phyloP scores from a whole-genome alignment of 2,329 filamentous ascomycete genomes.

The Ceratocystis smalleyi region DNA sequence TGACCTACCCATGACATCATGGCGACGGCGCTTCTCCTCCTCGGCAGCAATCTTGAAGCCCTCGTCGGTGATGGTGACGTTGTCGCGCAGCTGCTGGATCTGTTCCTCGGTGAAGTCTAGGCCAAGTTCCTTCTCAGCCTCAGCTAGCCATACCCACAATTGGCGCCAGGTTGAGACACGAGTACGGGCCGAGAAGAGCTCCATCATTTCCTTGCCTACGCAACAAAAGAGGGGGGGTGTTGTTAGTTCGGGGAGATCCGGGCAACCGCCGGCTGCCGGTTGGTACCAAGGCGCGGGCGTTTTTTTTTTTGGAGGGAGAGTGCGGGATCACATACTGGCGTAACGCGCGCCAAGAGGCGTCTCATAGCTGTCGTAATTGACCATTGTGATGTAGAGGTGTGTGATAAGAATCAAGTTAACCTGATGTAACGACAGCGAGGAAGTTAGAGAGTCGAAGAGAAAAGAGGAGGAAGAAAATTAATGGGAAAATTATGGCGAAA shows the following conservation, averaged over 20 bases:
- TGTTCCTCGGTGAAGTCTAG: constrained; percentile 59
- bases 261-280: constrained; percentile 1
- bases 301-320: neutral
- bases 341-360: constrained; percentile 59
- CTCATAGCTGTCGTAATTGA: constrained; percentile 32
- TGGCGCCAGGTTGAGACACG: constrained; percentile 67
- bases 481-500: neutral
- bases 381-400: constrained; percentile 9
- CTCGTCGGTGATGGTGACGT: constrained; percentile 59
- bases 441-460: neutral
- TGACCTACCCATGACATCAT: constrained; percentile 25
- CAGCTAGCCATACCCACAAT: constrained; percentile 73
- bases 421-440: constrained; percentile 3
- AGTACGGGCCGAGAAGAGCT: constrained; percentile 62
- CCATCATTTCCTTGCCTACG: constrained; percentile 47
- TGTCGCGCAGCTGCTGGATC: constrained; percentile 58
- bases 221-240: neutral
- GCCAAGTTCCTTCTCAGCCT: constrained; percentile 67
- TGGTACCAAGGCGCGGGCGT: neutral
- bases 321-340: constrained; percentile 32
- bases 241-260: constrained; percentile 4
- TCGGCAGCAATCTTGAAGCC: constrained; percentile 60
- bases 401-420: neutral
- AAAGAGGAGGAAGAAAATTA: constrained; percentile 4
- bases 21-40: constrained; percentile 59